Conservation (phyloP, 768 basidiomycete species). For the Trametes elegans region DNA sequence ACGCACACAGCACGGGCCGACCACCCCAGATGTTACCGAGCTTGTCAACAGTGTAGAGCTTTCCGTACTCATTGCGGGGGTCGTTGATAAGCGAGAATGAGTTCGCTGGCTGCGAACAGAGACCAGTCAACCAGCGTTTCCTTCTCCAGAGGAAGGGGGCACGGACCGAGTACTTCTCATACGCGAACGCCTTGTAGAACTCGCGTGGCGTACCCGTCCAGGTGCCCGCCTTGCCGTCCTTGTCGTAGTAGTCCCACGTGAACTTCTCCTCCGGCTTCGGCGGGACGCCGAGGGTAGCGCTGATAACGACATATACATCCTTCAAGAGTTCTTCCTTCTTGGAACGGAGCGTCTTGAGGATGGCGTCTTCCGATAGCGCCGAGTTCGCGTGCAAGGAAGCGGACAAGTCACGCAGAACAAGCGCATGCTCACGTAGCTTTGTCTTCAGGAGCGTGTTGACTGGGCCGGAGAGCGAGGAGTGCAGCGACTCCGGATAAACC, state of each 20-base stretch:
- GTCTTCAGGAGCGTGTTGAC: slow-evolving; percentile 81
- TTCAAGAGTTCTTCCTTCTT: slow-evolving; percentile 85
- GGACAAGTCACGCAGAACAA: slow-evolving; percentile 70
- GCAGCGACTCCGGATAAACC: slow-evolving; percentile 80
- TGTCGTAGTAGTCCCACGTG: slow-evolving; percentile 87
- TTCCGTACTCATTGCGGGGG: slow-evolving; percentile 80
- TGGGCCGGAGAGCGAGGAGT: slow-evolving; percentile 70
- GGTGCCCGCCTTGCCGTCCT: slow-evolving; percentile 66
- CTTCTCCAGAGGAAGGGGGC: background rate
- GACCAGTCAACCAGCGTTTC: background rate
- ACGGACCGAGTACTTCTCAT: slow-evolving; percentile 30
- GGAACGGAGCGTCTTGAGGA: slow-evolving; percentile 57
- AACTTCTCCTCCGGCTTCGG: slow-evolving; percentile 70
- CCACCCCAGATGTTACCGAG: slow-evolving; percentile 93
- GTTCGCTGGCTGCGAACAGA: slow-evolving; percentile 53
- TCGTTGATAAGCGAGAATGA: slow-evolving; percentile 95
- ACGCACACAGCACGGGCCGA: slow-evolving; percentile 78
- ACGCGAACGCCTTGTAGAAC: slow-evolving; percentile 55
- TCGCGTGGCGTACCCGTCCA: slow-evolving; percentile 84
- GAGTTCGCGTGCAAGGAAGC: slow-evolving; percentile 45
- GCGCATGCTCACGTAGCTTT: slow-evolving; percentile 88
- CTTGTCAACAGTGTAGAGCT: slow-evolving; percentile 88
- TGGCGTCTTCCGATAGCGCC: slow-evolving; percentile 43
- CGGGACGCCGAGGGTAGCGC: slow-evolving; percentile 83
- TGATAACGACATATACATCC: slow-evolving; percentile 83